These are phyloP conservation scores for Komagataella populi DNA, from an alignment of 805 yeast genomes.

Conservation along the genomic window DNA sequence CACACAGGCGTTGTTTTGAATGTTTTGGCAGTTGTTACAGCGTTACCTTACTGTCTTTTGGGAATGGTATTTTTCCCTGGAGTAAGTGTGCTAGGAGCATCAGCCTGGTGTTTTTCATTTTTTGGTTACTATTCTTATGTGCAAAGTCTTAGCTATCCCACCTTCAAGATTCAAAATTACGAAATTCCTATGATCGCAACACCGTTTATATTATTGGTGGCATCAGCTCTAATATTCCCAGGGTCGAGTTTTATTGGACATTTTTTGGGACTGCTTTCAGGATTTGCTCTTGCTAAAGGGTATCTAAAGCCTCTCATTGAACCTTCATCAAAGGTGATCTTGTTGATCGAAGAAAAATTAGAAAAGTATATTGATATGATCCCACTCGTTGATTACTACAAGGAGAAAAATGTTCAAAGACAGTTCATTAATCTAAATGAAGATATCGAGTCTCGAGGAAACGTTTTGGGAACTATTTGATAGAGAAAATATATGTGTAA, in stretches of 20 bases:
- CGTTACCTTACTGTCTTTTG: slow-evolving; percentile 41
- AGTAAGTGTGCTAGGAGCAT: slow-evolving; percentile 48
- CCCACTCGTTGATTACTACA: slow-evolving; percentile 43
- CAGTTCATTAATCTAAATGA: neutral
- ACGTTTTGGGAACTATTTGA: neutral
- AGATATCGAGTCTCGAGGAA: neutral
- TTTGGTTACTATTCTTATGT: slow-evolving; percentile 44
- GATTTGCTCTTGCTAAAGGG: slow-evolving; percentile 48
- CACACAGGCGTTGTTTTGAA: slow-evolving; percentile 75
- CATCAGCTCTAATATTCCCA: slow-evolving; percentile 42
- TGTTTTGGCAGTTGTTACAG: slow-evolving; percentile 56
- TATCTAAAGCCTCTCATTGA: slow-evolving; percentile 39
- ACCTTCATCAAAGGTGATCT: slow-evolving; percentile 55
- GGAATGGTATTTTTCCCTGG: slow-evolving; percentile 38
- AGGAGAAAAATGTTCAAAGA: slow-evolving; percentile 21
- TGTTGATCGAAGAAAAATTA: slow-evolving; percentile 48
- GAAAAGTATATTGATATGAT: slow-evolving; percentile 35
- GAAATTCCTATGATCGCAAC: slow-evolving; percentile 43
- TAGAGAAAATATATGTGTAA: neutral
- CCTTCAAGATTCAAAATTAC: slow-evolving; percentile 16
- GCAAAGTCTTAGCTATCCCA: slow-evolving; percentile 19
- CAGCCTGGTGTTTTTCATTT: slow-evolving; percentile 65
- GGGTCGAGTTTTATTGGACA: slow-evolving; percentile 67
- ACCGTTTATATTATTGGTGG: slow-evolving; percentile 41
- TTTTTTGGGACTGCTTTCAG: slow-evolving; percentile 49